Percentiles rank a stretch among this genome's conserved stretches.
These are phyloP conservation scores for Chytriomyces hyalinus DNA, from an alignment of 192 early-diverging fungal species.

Conservation along the genomic window DNA sequence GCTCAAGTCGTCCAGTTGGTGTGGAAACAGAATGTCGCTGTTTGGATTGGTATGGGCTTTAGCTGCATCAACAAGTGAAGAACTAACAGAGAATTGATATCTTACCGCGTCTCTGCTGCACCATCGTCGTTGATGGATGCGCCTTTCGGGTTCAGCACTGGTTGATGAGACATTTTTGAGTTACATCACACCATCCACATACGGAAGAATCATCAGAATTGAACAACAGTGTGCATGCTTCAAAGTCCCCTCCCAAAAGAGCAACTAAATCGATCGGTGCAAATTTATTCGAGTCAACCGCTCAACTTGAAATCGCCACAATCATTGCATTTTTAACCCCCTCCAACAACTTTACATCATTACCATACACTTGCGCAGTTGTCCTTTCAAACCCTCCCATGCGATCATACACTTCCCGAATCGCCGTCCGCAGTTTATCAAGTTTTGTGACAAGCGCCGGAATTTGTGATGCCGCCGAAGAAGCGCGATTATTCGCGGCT, in stretches of 20 bases:
- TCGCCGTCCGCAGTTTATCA: conserved; percentile 1
- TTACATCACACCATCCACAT: background rate
- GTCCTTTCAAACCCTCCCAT: conserved; percentile 10
- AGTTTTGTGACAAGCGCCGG: background rate
- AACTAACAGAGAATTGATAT: background rate
- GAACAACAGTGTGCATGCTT: too few species aligned
- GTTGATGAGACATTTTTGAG: background rate
- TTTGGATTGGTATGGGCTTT: background rate
- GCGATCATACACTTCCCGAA: background rate
- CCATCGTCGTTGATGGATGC: conserved; percentile 26
- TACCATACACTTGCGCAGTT: background rate
- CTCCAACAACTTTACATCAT: background rate
- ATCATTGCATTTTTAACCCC: background rate
- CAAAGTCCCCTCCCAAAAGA: too few species aligned
- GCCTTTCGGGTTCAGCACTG: conserved; percentile 19
- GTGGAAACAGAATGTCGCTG: conserved; percentile 86
- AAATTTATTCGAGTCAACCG: background rate
- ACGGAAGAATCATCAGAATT: too few species aligned
- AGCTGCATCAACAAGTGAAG: background rate
- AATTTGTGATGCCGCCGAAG: background rate
- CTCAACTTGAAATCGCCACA: background rate
- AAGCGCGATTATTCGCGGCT: too few species aligned
- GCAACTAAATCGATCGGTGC: too few species aligned
- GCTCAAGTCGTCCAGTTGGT: conserved; percentile 80
- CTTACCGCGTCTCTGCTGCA: conserved; percentile 23